Evolutionary conservation across 2,329 filamentous ascomycete genomes (phyloP), one percentile per base, ranked within the genome.

Genomic region (Ceratocystis diversiconidia): DNA sequence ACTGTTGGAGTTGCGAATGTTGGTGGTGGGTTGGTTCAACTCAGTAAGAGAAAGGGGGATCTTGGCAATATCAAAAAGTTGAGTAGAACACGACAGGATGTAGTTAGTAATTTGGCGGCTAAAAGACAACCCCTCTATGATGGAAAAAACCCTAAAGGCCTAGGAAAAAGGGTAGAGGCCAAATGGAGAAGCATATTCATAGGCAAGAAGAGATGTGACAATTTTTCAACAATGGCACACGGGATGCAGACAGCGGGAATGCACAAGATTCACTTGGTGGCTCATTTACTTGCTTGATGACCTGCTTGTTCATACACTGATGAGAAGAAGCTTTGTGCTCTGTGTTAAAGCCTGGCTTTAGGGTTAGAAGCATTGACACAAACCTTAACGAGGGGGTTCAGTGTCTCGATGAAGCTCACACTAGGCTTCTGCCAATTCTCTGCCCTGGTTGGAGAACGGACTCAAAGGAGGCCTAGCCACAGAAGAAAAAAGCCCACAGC

Each of bases 61-160:
- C 43, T 19, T 61, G 32, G 60, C 19, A 61, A 44, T 61, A 61
- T n/a, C 30, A 59, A 63, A 63, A 63, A 30, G 43, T 30, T 62
- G 44, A 32, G 55, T 17, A 19, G 44, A 17, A 36, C 25, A 59
- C 25, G 55, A 59, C 25, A 59, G 28, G 55, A 59, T 59, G 55
- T 30, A 32, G 55, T 30, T 59, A 25, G 55, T 59, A 59, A 59
- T 59, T 59, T 32, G n/a, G 15, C n/a, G 55, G 15, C 55, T 59
- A 59, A 59, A 59, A 32, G 55, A 59, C 55, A 59, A 59, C 55
- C 55, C 55, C 25, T 59, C 55, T 36, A n/a, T 30, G 55, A 59
- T 12, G 6, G 43, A 19, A 52, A 25, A 63, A 63, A 65, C 19
- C 48, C 19, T 52, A 25, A 52, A 10, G 2, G 22, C 19, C 17